Percentiles rank a stretch among this genome's conserved stretches.
phyloP scores from a whole-genome alignment of 1,284 basidiomycete genomes.

The Retiboletus fuscus region DNA sequence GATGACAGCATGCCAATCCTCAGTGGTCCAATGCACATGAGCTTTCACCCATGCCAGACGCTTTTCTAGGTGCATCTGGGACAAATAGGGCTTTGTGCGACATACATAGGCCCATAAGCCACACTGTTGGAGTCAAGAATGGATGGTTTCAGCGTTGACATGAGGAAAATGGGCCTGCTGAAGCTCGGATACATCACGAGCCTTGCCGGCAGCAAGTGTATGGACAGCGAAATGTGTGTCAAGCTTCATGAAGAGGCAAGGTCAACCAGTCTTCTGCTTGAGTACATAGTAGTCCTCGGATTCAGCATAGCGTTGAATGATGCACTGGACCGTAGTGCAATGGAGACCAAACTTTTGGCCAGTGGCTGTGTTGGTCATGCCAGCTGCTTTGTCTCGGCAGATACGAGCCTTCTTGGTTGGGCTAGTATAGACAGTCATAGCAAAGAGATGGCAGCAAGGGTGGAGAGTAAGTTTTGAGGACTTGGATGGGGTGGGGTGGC shows the following conservation, averaged over 20 bases:
- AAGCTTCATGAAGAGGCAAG: background rate
- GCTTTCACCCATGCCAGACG: background rate
- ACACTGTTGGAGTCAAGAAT: background rate
- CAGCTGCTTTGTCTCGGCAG: too few relatives aligned
- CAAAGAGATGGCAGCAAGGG: too few relatives aligned
- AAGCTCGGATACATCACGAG: background rate
- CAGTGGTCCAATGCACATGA: background rate
- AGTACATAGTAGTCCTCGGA: background rate
- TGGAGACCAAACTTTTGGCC: too few relatives aligned
- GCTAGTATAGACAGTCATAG: too few relatives aligned
- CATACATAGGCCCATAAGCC: slow-evolving; percentile 5
- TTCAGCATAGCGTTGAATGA: background rate
- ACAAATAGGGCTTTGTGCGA: background rate
- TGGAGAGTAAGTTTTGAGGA: too few relatives aligned
- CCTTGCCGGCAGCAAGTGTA: background rate
- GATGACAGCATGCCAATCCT: slow-evolving; percentile 1
- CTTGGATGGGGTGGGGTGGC: too few relatives aligned
- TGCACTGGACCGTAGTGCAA: too few relatives aligned
- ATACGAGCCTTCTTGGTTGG: too few relatives aligned
- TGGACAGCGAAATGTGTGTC: background rate
- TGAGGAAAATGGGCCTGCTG: background rate
- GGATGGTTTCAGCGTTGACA: background rate
- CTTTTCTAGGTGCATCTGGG: background rate
- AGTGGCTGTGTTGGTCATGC: too few relatives aligned
- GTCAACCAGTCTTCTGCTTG: background rate